Base-by-base conservation (phyloP, 805 yeast species). In the Naumovozyma dairenensis region DNA sequence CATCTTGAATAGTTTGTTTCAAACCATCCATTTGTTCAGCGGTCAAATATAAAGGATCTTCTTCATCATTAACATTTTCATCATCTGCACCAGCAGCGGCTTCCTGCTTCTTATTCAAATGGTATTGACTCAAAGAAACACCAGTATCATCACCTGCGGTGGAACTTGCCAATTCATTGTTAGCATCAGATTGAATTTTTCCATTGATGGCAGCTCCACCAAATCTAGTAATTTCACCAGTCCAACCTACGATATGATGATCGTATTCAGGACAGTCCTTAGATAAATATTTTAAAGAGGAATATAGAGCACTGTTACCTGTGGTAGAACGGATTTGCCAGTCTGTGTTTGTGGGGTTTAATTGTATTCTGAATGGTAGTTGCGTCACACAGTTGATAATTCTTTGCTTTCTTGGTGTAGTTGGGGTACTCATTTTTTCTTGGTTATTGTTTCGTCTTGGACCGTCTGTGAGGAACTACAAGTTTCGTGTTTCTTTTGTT, bases 191-290 rank as follows among this genome's bases (percentile, higher is more conserved):
- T 7, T 20, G 6, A 20, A 7, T 10, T 10, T 20, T 20, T 12
- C 13, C 26, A 24, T 24, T 24, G 6, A 24, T 10, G 7, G 22
- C 7, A 20, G 22, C 7, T 7, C 10, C 10, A 7, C 10, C 22
- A 24, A 14, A 24, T 35, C 50, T 41, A 4, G 42, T 42, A 40
- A 92, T 65, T 57, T 86, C 97, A 29, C 98, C 98, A 0, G 96
- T 82, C 98, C 98, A 92, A 1, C 85, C 96, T 33, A 92, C 76
- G 32, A 84, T 61, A 44, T 85, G 83, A 29, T 87, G 78, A 41
- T 86, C 94, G 92, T 96, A 89, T 16, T 76, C 71, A 0, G 87
- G 71, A 29, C 75, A 73, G 36, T 71, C 71, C 32, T 65, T 67
- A 21, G 48, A 43, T 33, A 86, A 60, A 49, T 72, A 77, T 39